Evolutionary conservation across 2,329 filamentous ascomycete species (phyloP), one percentile per base, ranked within the genome.

Genomic region (Didymella arachidicola): DNA sequence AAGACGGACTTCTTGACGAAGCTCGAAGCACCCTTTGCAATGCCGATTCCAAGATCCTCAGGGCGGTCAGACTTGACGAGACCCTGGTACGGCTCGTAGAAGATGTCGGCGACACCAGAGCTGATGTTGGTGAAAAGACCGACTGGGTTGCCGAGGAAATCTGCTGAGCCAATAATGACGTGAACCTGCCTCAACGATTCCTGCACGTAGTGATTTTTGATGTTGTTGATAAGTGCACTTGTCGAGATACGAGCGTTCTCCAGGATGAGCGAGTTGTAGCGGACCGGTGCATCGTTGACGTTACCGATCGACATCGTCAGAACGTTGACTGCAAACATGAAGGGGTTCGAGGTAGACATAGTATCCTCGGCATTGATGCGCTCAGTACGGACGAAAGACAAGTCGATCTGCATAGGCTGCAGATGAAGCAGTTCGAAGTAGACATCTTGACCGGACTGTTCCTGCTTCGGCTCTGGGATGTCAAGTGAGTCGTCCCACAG

Each of bases 241-340:
- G 93, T 88, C 0, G 95, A 97, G 5, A 99, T 90, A 27, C 95
- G 88, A 43, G 95, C 93, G 69, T 99, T 99, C 77, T 99, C 95
- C 25, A 99, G 81, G 81, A 99, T 91, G 25, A 99, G 82, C 1
- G 95, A 92, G 63, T 98, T 99, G 74, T 99, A 87, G 46, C 92
- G 89, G 52, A 99, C 88, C 0, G 95, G 96, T 7, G 95, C 95
- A 78, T 99, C 96, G 71, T 99, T 99, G 81, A 99, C 92, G 71
- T 99, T 99, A 64, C 95, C 95, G 71, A 99, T 95, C 14, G 95
- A 96, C 95, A 99, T 99, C 0, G 96, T 98, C 82, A 99, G 88
- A 66, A 98, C 92, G 72, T 99, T 98, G 76, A 98, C 88, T 74
- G 97, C 93, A 81, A 98, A 99, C 93, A 98, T 98, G 76, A 99